Conservation (phyloP, 108 stramenopile species). For the Fragilaria crotonensis region DNA sequence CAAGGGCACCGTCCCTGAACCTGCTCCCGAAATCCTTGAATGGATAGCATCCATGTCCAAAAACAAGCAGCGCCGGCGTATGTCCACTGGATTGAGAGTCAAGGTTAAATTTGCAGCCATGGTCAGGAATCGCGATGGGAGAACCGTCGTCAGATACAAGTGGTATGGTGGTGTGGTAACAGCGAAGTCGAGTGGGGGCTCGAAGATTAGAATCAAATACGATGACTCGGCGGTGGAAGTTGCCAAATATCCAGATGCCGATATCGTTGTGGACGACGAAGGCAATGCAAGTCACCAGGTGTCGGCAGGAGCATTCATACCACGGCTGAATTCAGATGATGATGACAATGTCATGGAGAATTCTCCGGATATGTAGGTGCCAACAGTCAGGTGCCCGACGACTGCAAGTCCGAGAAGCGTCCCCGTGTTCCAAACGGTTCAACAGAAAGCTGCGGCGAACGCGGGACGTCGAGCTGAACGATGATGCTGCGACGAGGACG, state of each 20-base stretch:
- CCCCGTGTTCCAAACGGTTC: not conserved
- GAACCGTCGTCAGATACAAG: slow-evolving; percentile 37
- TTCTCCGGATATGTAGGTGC: not conserved
- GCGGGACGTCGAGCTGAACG: not conserved
- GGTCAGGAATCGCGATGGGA: slow-evolving; percentile 30
- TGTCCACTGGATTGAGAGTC: slow-evolving; percentile 47
- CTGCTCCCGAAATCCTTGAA: slow-evolving; percentile 34
- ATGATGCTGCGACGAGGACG: not conserved
- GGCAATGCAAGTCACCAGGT: slow-evolving; percentile 54
- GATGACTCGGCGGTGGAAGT: slow-evolving; percentile 78
- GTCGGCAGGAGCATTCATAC: slow-evolving; percentile 26
- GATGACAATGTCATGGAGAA: slow-evolving; percentile 2
- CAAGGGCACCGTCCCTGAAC: slow-evolving; percentile 44
- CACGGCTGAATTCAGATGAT: slow-evolving; percentile 13
- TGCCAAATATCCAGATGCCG: slow-evolving; percentile 75
- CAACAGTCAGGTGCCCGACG: not conserved
- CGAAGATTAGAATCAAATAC: slow-evolving; percentile 68
- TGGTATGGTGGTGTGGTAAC: slow-evolving; percentile 76
- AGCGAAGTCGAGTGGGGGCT: slow-evolving; percentile 30
- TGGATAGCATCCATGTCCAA: slow-evolving; percentile 28
- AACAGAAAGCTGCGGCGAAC: not conserved
- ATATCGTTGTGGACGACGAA: slow-evolving; percentile 72
- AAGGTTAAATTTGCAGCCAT: slow-evolving; percentile 72
- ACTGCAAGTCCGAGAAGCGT: not conserved
- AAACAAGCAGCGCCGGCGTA: slow-evolving; percentile 32